Base-by-base conservation (phyloP, 768 basidiomycete genomes). In the Tulasnella sp. region DNA sequence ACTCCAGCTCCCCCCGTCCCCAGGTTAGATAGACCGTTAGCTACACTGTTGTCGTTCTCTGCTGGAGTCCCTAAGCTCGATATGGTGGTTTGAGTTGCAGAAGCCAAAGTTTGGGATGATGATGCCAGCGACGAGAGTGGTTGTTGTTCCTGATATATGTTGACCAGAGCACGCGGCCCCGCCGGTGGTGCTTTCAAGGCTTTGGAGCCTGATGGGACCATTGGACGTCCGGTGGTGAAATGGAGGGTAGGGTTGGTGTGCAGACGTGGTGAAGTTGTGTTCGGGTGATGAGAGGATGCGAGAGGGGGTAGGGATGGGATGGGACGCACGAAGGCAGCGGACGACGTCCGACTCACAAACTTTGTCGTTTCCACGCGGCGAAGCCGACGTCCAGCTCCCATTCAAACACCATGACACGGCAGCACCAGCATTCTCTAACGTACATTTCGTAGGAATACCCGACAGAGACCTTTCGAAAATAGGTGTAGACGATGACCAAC, bases 101-200 rank as follows among this genome's bases (percentile, higher is more conserved):
- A 76, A 71, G 80, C 79, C 9, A 78, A 76, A 2, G 79, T 74
- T 44, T 78, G 76, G 35, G 80, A 72, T 32, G 77, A 76, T 39
- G 78, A 74, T 8, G 80, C 73, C 5, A 80, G 77, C 62, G 82
- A 76, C 3, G 81, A 68, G 36, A 80, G 76, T 0, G 78, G 80
- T 34, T 32, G 59, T 62, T n/a, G 72, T 19, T 68, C 36, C 29
- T 35, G 72, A 39, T 35, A 35, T 17, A 39, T 44, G 44, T 67
- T 66, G 11, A 26, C n/a, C 35, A 52, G 34, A 22, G 72, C 66
- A 35, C 2, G 72, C 34, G 66, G 72, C 34, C 72, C 72, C 7
- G 72, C 68, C 17, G 72, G 40, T 19, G 72, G 72, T 40, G 37
- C 72, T 16, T 66, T 47, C n/a, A 14, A 35, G 41, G 68, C 72